Conservation (phyloP, 305 asterid genomes). For the Fraxinus xanthoxyloides region DNA sequence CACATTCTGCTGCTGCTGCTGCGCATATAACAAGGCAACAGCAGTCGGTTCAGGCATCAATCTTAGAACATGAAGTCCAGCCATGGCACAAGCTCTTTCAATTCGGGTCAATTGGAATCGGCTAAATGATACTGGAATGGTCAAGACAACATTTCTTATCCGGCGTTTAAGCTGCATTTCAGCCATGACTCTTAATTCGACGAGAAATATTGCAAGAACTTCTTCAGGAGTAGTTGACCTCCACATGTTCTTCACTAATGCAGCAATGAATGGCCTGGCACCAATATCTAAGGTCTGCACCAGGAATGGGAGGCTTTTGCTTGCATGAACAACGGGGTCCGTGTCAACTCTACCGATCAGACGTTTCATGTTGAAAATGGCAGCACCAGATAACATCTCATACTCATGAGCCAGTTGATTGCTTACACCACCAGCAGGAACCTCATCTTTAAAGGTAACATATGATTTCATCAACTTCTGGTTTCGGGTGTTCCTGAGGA, state of each 20-base stretch:
- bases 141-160: slow-evolving; percentile 55
- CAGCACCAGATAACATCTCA: slow-evolving; percentile 75
- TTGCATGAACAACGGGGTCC: slow-evolving; percentile 69
- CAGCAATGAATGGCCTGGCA: slow-evolving; percentile 77
- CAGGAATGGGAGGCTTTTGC: slow-evolving; percentile 80
- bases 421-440: slow-evolving; percentile 74
- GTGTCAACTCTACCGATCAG: slow-evolving; percentile 79
- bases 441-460: slow-evolving; percentile 75
- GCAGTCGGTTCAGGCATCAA: slow-evolving; percentile 93
- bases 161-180: slow-evolving; percentile 61
- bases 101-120: slow-evolving; percentile 76
- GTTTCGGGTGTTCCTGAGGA: slow-evolving; percentile 54
- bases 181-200: slow-evolving; percentile 69
- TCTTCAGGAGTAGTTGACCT: slow-evolving; percentile 89
- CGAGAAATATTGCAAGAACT: slow-evolving; percentile 74
- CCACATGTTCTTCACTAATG: slow-evolving; percentile 77
- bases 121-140: slow-evolving; percentile 74
- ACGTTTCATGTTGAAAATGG: slow-evolving; percentile 77
- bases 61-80: slow-evolving; percentile 81
- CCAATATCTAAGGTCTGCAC: slow-evolving; percentile 78
- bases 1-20: slow-evolving; percentile 63
- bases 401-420: slow-evolving; percentile 65
- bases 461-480: slow-evolving; percentile 64
- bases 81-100: slow-evolving; percentile 91
- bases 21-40: slow-evolving; percentile 81